Base-by-base conservation (phyloP, 257 asterid species). In the Cordia subcordata region DNA sequence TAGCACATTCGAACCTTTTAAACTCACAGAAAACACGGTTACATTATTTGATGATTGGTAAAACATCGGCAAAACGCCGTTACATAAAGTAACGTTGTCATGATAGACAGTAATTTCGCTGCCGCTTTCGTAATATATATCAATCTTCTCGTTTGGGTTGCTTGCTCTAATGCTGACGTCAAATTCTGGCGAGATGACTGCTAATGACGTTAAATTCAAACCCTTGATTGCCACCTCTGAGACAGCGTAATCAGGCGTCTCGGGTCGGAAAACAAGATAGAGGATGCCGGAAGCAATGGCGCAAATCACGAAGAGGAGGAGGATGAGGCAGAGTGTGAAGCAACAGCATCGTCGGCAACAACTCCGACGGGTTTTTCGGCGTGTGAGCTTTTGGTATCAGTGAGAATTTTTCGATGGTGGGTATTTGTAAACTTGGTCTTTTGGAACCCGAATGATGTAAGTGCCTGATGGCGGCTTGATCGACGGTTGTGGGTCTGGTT, bases 71-170 rank as follows among this genome's bases (percentile, higher is more conserved):
- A 79, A 52, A 18, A 64, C 77, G 53, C 95, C 93, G 80, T 72
- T 35, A 68, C 82, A 54, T 27, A 88, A 63, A 5, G 4, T 71
- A 20, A 84, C 81, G 63, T 44, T 90, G 69, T 71, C 53, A 60
- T 80, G 70, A 23, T 57, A 56, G 8, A 88, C 83, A 50, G 23
- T 61, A 8, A 85, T 72, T 46, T 75, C 38, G 66, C 87, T 79
- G 17, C 73, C 83, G 0, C 69, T 58, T 60, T 51, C 44, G 23
- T 85, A 85, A 27, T 79, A 72, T 23, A 91, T 78, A n/a, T 93
- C 94, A n/a, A 86, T 79, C 60, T 84, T 85, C 35, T 82, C 63
- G 63, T 91, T 85, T 8, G 85, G 85, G 49, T 91, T 88, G 47
- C 82, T 82, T 22, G 90, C 92, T 22, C 92, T 62, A 60, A 91